A percentile compares a stretch with the other conserved stretches of the same genome.
These are phyloP conservation scores for Phytophthora tubulina DNA, from an alignment of 352 stramenopile genomes.

Conservation along the genomic window DNA sequence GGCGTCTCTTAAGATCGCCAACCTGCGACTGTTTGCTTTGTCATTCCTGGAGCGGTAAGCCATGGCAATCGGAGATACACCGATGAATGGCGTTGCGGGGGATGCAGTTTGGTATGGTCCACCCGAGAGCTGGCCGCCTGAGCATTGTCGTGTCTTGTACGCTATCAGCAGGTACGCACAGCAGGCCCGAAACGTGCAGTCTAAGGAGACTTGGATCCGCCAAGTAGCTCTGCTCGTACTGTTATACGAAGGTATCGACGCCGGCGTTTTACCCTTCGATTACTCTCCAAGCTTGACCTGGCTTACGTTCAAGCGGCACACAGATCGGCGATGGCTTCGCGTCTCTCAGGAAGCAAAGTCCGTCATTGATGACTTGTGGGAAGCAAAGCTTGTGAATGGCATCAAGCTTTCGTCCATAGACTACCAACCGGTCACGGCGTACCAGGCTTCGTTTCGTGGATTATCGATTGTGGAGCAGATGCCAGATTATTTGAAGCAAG, in stretches of 20 bases:
- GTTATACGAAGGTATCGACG: constrained; percentile 96
- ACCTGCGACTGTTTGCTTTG: constrained; percentile 24
- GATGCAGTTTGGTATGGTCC: constrained; percentile 65
- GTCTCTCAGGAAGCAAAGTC: constrained; percentile 96
- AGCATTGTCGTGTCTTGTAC: constrained; percentile 97
- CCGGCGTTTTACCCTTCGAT: constrained; percentile 95
- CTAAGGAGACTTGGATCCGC: constrained; percentile 94
- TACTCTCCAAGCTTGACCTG: constrained; percentile 94
- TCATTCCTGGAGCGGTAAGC: not conserved
- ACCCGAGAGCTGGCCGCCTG: constrained; percentile 80
- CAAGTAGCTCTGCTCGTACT: constrained; percentile 96
- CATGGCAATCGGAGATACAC: not conserved
- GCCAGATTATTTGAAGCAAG: constrained; percentile 71
- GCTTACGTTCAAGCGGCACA: constrained; percentile 90
- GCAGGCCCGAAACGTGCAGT: constrained; percentile 82
- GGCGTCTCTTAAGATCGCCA: constrained; percentile 28
- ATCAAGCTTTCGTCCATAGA: constrained; percentile 94
- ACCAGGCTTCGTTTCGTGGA: constrained; percentile 93
- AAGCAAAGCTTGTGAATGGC: constrained; percentile 96
- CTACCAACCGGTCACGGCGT: constrained; percentile 96
- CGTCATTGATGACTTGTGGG: constrained; percentile 95
- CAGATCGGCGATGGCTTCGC: constrained; percentile 88
- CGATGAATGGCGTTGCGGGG: constrained; percentile 13
- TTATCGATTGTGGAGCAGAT: constrained; percentile 92
- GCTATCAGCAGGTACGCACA: constrained; percentile 95